These are phyloP conservation scores for Apiospora arundinis DNA, from an alignment of 2,329 filamentous ascomycete species.

Conservation along the genomic window DNA sequence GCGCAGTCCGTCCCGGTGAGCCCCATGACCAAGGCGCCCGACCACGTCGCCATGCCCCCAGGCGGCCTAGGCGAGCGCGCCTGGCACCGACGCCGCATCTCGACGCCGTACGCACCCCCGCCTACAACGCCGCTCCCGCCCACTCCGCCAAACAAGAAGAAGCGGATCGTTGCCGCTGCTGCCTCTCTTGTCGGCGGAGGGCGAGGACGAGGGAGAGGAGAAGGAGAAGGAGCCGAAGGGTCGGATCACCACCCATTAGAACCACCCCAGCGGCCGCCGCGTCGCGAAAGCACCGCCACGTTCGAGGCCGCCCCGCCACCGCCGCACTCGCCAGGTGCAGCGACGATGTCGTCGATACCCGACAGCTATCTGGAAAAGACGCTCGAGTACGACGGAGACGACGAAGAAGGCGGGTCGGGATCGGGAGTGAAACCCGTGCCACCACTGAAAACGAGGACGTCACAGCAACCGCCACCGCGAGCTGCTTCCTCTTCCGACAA, in stretches of 20 bases:
- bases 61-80: slow-evolving; percentile 35
- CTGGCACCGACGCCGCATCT: slow-evolving; percentile 35
- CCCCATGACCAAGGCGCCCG: slow-evolving; percentile 29
- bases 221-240: background rate
- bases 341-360: background rate
- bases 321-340: background rate
- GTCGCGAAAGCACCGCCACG: background rate
- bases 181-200: background rate
- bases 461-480: background rate
- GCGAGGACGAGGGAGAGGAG: background rate
- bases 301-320: background rate
- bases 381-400: background rate
- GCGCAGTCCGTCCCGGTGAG: slow-evolving; percentile 20
- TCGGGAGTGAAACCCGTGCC: background rate
- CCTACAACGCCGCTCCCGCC: background rate
- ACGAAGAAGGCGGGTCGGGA: background rate
- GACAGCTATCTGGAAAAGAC: background rate
- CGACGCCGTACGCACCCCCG: slow-evolving; percentile 31
- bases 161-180: background rate
- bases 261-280: background rate
- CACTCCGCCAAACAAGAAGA: slow-evolving; percentile 3
- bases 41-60: slow-evolving; percentile 10
- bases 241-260: background rate
- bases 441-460: background rate
- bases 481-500: background rate